Base-by-base conservation (phyloP, 441 rosid genomes). In the Erodium moschatum region DNA sequence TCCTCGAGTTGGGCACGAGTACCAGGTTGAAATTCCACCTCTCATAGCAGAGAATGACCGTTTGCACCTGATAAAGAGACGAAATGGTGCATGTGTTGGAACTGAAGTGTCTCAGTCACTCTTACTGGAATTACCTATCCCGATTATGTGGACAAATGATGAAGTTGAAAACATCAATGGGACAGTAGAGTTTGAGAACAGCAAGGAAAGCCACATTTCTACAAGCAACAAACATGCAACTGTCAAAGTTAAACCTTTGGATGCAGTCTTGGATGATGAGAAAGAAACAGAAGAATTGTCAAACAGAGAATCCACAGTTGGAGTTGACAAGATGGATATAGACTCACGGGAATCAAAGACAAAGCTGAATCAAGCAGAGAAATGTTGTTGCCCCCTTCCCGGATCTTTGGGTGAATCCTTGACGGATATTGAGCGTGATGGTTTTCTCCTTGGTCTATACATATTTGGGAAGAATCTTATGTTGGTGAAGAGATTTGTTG, bases 371-470 rank as follows among this genome's bases (percentile, higher is more conserved):
- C 75, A 64, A 68, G 78, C 81, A 54, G 83, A 71, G 56, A 75
- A 74, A 67, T 75, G 70, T 66, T 70, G 70, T 64, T 72, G 18
- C 69, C 77, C 84, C 31, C 84, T 86, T 73, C 93, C 97, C 48
- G 92, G 87, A 65, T 76, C 79, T 64, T 31, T 72, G 31, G 77
- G 83, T 44, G 82, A 81, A 56, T 46, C 80, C 56, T 91, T 94
- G 94, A 74, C 61, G 69, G 81, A 76, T 58, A 24, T 74, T 19
- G 92, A 91, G 75, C 77, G 63, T 40, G 79, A 77, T 33, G 72
- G 81, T 77, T 87, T 91, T 80, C 83, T 89, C 69, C 96, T 91
- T 27, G 91, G 89, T 65, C 80, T 90, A 74, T 88, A 88, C 75
- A 82, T 84, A 76, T 86, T 88, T 70, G 97, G 97, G 65, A 90